Evolutionary conservation across 164 flowering plant genomes (phyloP).

Genomic region (Chimonanthus praecox): DNA sequence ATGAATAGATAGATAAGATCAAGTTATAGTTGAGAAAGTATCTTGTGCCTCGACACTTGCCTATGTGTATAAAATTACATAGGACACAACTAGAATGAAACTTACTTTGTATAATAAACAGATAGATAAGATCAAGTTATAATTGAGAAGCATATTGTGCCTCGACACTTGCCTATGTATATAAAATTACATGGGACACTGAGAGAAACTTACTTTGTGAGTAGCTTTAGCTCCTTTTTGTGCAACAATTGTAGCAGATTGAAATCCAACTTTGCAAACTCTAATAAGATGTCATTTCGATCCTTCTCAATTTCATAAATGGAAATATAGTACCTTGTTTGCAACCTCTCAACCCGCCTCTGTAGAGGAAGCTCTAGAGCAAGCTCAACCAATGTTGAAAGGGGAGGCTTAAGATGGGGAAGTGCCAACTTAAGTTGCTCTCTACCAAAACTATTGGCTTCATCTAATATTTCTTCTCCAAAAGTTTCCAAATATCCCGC

Average conservation of each 20-base stretch:
- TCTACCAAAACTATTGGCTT: conserved; percentile 19
- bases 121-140: background rate
- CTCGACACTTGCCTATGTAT: no score
- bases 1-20: background rate
- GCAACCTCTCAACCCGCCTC: conserved; percentile 13
- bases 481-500: conserved; percentile 14
- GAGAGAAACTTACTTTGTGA: conserved; percentile 15
- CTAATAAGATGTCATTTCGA: conserved; percentile 1
- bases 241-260: conserved; percentile 19
- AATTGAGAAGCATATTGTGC: background rate
- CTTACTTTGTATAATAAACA: background rate
- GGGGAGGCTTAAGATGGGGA: background rate
- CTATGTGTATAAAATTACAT: background rate
- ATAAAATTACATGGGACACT: background rate
- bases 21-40: background rate
- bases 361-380: conserved; percentile 14
- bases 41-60: background rate
- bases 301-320: conserved; percentile 12
- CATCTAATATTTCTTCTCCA: conserved; percentile 22
- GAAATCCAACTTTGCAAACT: conserved; percentile 12
- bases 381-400: conserved; percentile 12
- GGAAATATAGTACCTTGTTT: conserved; percentile 13
- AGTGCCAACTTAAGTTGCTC: conserved; percentile 8
- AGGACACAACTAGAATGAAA: background rate
- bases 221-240: conserved; percentile 13